Evolutionary conservation across 1,284 basidiomycete genomes (phyloP).

Genomic region (Bondarzewia mesenterica): DNA sequence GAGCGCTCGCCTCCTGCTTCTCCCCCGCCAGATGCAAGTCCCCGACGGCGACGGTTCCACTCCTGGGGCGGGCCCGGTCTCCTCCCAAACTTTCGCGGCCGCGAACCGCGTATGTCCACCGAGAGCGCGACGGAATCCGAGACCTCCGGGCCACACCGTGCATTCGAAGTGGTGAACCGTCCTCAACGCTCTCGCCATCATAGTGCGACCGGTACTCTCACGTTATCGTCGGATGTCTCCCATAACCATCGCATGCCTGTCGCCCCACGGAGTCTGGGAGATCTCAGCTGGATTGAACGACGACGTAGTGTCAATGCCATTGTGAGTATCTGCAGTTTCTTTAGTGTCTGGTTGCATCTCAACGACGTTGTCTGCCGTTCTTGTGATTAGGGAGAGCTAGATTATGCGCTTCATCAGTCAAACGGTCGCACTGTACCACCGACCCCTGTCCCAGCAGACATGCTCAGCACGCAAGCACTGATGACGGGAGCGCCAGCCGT

Average conservation of each 20-base stretch:
- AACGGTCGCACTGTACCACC: conserved; percentile 30
- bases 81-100: conserved; percentile 30
- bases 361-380: conserved; percentile 10
- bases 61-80: conserved; percentile 46
- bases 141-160: conserved; percentile 25
- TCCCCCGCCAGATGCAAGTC: conserved; percentile 37
- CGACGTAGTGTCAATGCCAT: conserved; percentile 59
- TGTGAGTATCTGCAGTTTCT: conserved; percentile 35
- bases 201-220: conserved; percentile 39
- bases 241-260: conserved; percentile 17
- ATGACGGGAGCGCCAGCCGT: conserved; percentile 19
- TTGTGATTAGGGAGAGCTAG: conserved; percentile 51
- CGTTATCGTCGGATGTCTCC: conserved; percentile 28
- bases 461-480: conserved; percentile 37
- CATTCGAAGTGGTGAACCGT: conserved; percentile 69
- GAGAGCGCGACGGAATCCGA: conserved; percentile 39
- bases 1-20: conserved; percentile 5
- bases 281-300: conserved; percentile 68
- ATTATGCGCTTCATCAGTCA: conserved; percentile 47
- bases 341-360: conserved; percentile 8
- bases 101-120: conserved; percentile 36
- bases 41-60: conserved; percentile 34
- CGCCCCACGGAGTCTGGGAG: conserved; percentile 46
- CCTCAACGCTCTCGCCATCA: conserved; percentile 40
- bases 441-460: conserved; percentile 44